Evolutionary conservation across 148 eudicot genomes (phyloP), one percentile per base, ranked within the genome.

Genomic region (Diospyros kaki): DNA sequence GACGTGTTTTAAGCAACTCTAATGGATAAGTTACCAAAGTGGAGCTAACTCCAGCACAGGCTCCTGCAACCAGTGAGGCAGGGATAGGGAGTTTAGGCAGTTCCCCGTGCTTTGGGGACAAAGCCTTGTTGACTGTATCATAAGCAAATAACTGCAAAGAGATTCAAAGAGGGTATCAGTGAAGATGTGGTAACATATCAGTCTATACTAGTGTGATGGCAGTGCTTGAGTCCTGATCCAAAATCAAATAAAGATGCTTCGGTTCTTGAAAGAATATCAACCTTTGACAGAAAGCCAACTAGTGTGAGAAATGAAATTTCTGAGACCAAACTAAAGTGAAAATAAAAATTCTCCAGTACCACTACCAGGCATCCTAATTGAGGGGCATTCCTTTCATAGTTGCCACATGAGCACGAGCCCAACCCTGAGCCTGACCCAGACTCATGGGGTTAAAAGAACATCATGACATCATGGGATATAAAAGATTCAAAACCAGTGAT

Each of bases 1-100:
- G 76, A 4, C 98, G 91, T 73, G 98, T 95, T 84, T 95, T 95
- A 73, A 95, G 86, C 81, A 95, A 80, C 89, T 95, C 98, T 38
- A 95, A 96, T 7, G 98, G 98, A 81, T 95, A 95, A 13, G 96
- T 95, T 41, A 81, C 77, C 55, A 95, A 65, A 64, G 98, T 95
- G 15, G 96, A 89, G 89, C 88, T 86, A 61, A 95, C 91, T 73
- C 97, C 98, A 42, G 98, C 98, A 83, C 91, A 86, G 15, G 96
- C 98, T 64, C 98, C 98, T 3, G 98, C 98, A 74, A 95, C 75
- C 52, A 91, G 88, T 59, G 98, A 90, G 42, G 95, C 88, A 7
- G 98, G 92, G 46, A 95, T 73, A 7, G 90, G 97, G 43, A 92
- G 64, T 78, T 87, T 90, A 5, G 88, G 72, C 64, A 80, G 80